phyloP scores from a whole-genome alignment of 179 eudicot species.

The Patellifolia procumbens region DNA sequence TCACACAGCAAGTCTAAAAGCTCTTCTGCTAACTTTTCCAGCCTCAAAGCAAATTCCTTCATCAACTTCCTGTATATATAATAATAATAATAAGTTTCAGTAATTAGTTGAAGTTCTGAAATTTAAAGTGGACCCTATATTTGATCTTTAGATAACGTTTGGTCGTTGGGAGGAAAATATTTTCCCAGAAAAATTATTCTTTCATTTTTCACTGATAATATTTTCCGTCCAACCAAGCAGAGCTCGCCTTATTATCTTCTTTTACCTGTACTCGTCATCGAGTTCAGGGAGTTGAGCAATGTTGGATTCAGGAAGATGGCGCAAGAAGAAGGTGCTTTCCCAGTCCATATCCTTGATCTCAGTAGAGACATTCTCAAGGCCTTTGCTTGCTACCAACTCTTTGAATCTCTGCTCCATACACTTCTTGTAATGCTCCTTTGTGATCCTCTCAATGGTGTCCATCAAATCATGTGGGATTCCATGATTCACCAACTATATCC shows the following conservation, averaged over 20 bases:
- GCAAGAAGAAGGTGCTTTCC: slow-evolving; percentile 73
- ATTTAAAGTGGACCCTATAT: no score
- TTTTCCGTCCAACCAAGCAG: no score
- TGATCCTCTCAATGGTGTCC: slow-evolving; percentile 68
- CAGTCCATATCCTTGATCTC: slow-evolving; percentile 58
- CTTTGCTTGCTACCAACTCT: slow-evolving; percentile 55
- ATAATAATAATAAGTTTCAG: background rate
- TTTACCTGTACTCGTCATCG: slow-evolving; percentile 39
- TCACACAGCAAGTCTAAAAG: slow-evolving; percentile 47
- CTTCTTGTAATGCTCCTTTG: slow-evolving; percentile 70
- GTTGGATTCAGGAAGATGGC: slow-evolving; percentile 63
- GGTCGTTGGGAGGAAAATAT: no score
- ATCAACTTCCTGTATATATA: slow-evolving; percentile 34
- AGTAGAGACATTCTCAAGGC: slow-evolving; percentile 36
- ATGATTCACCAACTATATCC: slow-evolving; percentile 60
- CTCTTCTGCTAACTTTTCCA: slow-evolving; percentile 57
- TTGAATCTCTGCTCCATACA: slow-evolving; percentile 67
- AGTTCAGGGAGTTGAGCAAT: slow-evolving; percentile 42
- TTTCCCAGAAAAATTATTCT: no score
- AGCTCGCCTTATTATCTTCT: background rate
- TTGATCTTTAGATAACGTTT: no score
- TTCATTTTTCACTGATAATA: no score
- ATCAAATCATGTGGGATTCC: slow-evolving; percentile 61
- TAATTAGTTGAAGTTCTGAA: background rate
- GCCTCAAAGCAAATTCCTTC: slow-evolving; percentile 42